Evolutionary conservation across 1,284 basidiomycete genomes (phyloP).

Genomic region (Caloboletus firmus): DNA sequence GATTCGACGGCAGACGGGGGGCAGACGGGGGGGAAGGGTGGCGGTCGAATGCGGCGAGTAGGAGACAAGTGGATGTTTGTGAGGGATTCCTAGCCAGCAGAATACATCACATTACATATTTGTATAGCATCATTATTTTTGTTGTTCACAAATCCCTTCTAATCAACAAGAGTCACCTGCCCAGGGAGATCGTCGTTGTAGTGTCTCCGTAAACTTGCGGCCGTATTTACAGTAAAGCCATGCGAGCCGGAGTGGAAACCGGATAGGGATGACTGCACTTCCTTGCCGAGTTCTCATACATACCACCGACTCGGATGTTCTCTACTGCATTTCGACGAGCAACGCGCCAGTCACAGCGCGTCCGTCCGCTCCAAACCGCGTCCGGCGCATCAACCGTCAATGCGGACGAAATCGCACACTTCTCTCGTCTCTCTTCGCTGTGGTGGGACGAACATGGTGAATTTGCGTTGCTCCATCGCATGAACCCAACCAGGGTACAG

Average conservation of each 20-base stretch:
- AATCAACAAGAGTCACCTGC: no score
- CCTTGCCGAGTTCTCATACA: no score
- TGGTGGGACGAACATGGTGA: constrained; percentile 99
- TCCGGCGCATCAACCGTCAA: constrained; percentile 54
- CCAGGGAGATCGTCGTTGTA: background rate
- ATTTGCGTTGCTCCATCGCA: constrained; percentile 86
- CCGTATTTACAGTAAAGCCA: no score
- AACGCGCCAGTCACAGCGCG: constrained; percentile 4
- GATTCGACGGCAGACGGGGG: background rate
- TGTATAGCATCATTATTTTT: constrained; percentile 22
- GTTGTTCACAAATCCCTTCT: no score
- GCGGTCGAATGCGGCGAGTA: constrained; percentile 66
- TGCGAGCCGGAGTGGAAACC: no score
- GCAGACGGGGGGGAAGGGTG: constrained; percentile 34
- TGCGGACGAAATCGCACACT: constrained; percentile 84
- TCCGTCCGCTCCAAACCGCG: constrained; percentile 26
- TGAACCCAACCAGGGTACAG: constrained; percentile 90
- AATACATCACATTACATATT: constrained; percentile 26
- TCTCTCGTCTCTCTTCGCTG: constrained; percentile 85
- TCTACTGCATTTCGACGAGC: constrained; percentile 20
- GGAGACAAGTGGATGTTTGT: constrained; percentile 75
- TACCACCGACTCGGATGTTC: constrained; percentile 19
- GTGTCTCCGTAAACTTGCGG: no score
- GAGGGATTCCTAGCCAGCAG: constrained; percentile 34
- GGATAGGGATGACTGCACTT: no score